Evolutionary conservation across 441 rosid species (phyloP), one percentile per base, ranked within the genome.

Genomic region (Sinapis alba): DNA sequence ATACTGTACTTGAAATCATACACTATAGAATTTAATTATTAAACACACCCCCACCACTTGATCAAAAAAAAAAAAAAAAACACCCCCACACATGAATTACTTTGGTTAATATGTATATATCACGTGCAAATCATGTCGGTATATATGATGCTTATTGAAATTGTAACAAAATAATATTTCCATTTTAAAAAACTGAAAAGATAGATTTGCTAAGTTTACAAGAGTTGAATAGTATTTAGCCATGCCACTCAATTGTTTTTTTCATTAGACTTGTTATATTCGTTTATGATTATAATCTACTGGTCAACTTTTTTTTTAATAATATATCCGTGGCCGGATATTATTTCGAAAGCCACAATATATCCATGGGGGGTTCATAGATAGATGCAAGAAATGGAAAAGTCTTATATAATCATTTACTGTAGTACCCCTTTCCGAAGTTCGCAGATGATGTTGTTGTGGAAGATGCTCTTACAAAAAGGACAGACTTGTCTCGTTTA

Each of bases 401-500:
- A 11, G n/a, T 26, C 24, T 45, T 45, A 43, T 6, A 74, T 59
- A 23, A 5, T 51, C 47, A 59, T 75, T 69, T 68, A 75, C 74
- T 3, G 47, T 53, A 19, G 45, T 50, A 68, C 69, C 68, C 11
- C 10, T 68, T 67, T 30, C 34, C 7, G 27, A 62, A 28, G 13
- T 50, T 54, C 5, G 32, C 24, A 38, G 60, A 65, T 12, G 56
- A 30, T 10, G 43, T 62, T 64, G 41, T 16, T 26, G 43, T 58
- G 65, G 64, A 73, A 73, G 74, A 76, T 76, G 79, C 71, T 70
- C 75, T 63, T 23, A 69, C 4, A 28, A 69, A 69, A 76, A 76
- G 51, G 79, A 76, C 75, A 69, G 28, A 23, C 9, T 57, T 64
- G 75, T 76, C 75, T 76, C 65, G 26, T 65, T 63, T 45, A 62